Evolutionary conservation across 208 protist species (phyloP), one percentile per base, ranked within the genome.

Genomic region (Phytomonas sp.): DNA sequence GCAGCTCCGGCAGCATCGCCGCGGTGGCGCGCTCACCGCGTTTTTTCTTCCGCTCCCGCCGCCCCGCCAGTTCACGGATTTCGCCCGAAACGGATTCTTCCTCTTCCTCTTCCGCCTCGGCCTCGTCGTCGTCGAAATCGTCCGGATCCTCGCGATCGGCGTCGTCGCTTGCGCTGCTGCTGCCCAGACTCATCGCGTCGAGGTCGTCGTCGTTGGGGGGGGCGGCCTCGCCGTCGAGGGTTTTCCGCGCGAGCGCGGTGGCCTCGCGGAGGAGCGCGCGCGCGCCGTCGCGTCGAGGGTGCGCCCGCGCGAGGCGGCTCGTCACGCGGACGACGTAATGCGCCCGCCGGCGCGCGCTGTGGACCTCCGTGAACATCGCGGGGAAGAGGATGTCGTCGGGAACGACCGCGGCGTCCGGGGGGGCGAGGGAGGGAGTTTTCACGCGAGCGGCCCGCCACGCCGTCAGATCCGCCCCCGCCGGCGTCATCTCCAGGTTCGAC

Each of bases 371-470:
- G 71, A 94, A 94, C 82, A 88, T 92, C 8, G 72, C 70, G 3
- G 89, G 89, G 62, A 94, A 94, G 69, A 84, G 65, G 66, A 94
- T 85, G 60, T 89, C 89, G 53, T 81, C 79, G 64, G 73, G 68
- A 9, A 77, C 69, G 33, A 75, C 75, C 67, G 70, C 72, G 61
- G 68, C 40, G 3, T 8, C 70, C n/a, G n/a, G n/a, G n/a, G n/a
- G n/a, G n/a, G n/a, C n/a, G n/a, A n/a, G n/a, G n/a, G n/a, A n/a
- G n/a, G n/a, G n/a, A n/a, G n/a, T n/a, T n/a, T n/a, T n/a, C n/a
- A n/a, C n/a, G n/a, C n/a, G n/a, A n/a, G n/a, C n/a, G n/a, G n/a
- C n/a, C n/a, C n/a, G n/a, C n/a, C n/a, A n/a, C 30, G 59, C 13
- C 40, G 43, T 64, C 20, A 11, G 31, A 6, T 15, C 51, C 29